Evolutionary conservation across 1,139 yeast genomes (phyloP), one percentile per base, ranked within the genome.

Genomic region (Eremothecium gossypii): DNA sequence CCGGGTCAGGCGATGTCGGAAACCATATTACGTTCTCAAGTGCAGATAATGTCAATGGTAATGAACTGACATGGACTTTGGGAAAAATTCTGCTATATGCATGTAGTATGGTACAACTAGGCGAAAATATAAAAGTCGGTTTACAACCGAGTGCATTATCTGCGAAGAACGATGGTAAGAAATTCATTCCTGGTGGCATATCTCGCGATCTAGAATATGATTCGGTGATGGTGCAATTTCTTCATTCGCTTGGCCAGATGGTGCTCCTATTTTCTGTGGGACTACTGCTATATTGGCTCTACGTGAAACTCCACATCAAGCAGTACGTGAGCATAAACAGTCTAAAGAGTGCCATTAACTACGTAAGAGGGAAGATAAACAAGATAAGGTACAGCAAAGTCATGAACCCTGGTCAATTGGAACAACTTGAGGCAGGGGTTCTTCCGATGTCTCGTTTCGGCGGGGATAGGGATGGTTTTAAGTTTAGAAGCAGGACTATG

Each of bases 61-160:
- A 70, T 14, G 85, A 79, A 48, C 56, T 79, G 17, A 75, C 84
- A 0, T 79, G 85, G 85, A 79, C 85, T 0, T 55, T 79, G 36
- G 85, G 85, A 3, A 74, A 74, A 51, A 76, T 77, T 2, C 50
- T 79, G 11, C 58, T 78, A 8, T 77, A 71, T 57, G 84, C 83
- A 0, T 73, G 79, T 1, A 71, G 81, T 7, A 70, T 72, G 49
- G 67, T 77, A 4, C 54, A 60, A 1, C 51, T 69, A 0, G 58
- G 60, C 1, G 47, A 57, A 2, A 60, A 53, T 13, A 41, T 44
- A 23, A n/a, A 23, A 12, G 61, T 65, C 2, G 83, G 83, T 0
- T 69, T 77, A 30, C 61, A 60, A 36, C 82, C 83, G 2, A 75
- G 79, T 54, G 65, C 66, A 8, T 65, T 71, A 8, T 69, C 74